Conservation (phyloP, 306 rosid genomes). For the Luffa acutangula region DNA sequence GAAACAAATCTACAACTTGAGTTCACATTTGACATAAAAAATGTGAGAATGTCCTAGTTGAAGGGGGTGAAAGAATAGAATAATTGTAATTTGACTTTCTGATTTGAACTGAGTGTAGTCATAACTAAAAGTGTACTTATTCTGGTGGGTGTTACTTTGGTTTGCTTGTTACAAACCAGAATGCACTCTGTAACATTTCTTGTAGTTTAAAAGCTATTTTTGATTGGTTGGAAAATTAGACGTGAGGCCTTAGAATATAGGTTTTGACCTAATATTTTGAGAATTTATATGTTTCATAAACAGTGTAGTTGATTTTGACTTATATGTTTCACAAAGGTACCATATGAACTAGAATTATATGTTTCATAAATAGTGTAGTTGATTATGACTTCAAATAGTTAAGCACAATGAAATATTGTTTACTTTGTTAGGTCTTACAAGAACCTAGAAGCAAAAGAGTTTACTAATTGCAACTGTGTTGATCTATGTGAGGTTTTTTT, state of each 20-base stretch:
- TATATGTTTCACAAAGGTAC: too few relatives aligned
- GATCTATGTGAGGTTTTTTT: too few relatives aligned
- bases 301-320: too few relatives aligned
- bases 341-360: too few relatives aligned
- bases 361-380: too few relatives aligned
- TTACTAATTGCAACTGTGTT: too few relatives aligned
- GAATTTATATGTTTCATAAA: too few relatives aligned
- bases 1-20: neutral
- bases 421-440: too few relatives aligned
- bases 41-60: neutral
- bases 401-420: too few relatives aligned
- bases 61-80: neutral
- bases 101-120: neutral
- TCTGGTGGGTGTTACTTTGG: neutral
- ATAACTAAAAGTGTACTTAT: neutral
- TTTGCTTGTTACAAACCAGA: constrained; percentile 1
- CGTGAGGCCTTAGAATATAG: neutral
- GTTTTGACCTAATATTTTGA: constrained; percentile 7
- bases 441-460: too few relatives aligned
- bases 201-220: neutral
- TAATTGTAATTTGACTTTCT: neutral
- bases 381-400: too few relatives aligned
- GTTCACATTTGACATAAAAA: neutral
- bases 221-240: neutral
- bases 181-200: neutral